phyloP scores from a whole-genome alignment of 176 grass and related monocot species.

The Thinopyrum elongatum region DNA sequence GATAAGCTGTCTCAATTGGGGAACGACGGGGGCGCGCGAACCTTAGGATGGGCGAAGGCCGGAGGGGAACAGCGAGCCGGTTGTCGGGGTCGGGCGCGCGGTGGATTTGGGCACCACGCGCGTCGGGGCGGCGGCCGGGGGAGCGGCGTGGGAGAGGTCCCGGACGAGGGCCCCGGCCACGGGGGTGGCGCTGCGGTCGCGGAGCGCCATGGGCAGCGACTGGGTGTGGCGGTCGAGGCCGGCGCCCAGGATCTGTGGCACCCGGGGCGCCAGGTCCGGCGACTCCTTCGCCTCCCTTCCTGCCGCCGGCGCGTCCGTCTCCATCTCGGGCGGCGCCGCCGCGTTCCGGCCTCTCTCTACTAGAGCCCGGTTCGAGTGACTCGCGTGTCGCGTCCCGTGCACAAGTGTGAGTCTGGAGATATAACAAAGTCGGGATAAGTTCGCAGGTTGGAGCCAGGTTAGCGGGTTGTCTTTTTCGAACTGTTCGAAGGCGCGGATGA shows the following conservation, averaged over 20 bases:
- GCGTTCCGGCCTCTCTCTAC: background rate
- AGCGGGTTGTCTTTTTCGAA: no score
- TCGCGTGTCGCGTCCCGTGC: no score
- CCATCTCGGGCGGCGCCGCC: conserved; percentile 25
- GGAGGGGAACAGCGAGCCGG: conserved; percentile 20
- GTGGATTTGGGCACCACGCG: background rate
- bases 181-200: conserved; percentile 57
- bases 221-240: conserved; percentile 61
- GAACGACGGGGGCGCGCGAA: background rate
- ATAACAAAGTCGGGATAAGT: no score
- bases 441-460: no score
- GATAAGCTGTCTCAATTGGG: background rate
- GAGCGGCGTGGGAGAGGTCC: conserved; percentile 32
- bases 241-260: conserved; percentile 58
- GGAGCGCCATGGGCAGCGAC: conserved; percentile 65
- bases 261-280: conserved; percentile 53
- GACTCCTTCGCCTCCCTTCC: conserved; percentile 62
- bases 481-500: no score
- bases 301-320: conserved; percentile 20
- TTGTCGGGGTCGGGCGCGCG: background rate
- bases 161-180: conserved; percentile 52
- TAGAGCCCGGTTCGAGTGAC: background rate
- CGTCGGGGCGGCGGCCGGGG: background rate
- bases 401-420: no score
- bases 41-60: conserved; percentile 44